These are phyloP conservation scores for Saccharomycopsis guyanensis DNA, from an alignment of 805 yeast species.

Conservation along the genomic window DNA sequence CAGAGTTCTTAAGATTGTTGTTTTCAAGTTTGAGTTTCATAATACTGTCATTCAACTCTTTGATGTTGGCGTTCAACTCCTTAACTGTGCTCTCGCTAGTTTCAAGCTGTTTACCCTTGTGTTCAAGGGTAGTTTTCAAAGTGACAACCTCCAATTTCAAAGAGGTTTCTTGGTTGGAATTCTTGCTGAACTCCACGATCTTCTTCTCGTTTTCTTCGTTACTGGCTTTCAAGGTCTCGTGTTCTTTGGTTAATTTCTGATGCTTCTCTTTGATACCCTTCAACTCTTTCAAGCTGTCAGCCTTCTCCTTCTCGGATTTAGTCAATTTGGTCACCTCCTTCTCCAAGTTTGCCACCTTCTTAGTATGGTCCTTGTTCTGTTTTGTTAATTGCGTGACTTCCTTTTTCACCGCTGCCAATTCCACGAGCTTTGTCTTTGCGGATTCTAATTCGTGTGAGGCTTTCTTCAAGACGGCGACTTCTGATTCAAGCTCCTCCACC, in stretches of 20 bases:
- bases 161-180: slow-evolving; percentile 34
- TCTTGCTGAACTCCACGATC: slow-evolving; percentile 6
- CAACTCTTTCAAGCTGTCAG: slow-evolving; percentile 24
- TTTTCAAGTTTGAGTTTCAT: slow-evolving; percentile 35
- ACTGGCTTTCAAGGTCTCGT: slow-evolving; percentile 30
- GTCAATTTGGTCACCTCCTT: slow-evolving; percentile 25
- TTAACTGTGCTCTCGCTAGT: slow-evolving; percentile 33
- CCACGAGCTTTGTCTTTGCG: slow-evolving; percentile 33
- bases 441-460: slow-evolving; percentile 16
- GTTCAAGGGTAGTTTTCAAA: slow-evolving; percentile 35
- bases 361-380: slow-evolving; percentile 33
- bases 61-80: slow-evolving; percentile 33
- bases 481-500: slow-evolving; percentile 25
- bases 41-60: slow-evolving; percentile 32
- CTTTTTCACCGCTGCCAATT: not conserved
- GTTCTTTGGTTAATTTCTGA: slow-evolving; percentile 32
- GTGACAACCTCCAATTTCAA: slow-evolving; percentile 43
- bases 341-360: slow-evolving; percentile 22
- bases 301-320: slow-evolving; percentile 13
- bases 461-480: slow-evolving; percentile 23
- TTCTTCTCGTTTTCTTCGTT: slow-evolving; percentile 24
- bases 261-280: slow-evolving; percentile 28
- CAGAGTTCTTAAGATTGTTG: slow-evolving; percentile 33
- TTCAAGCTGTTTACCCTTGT: slow-evolving; percentile 36
- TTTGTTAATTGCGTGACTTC: slow-evolving; percentile 25